Percentiles rank a stretch among this genome's conserved stretches.
phyloP scores from a whole-genome alignment of 2,329 filamentous ascomycete species.

The Aspergillus calidoustus region DNA sequence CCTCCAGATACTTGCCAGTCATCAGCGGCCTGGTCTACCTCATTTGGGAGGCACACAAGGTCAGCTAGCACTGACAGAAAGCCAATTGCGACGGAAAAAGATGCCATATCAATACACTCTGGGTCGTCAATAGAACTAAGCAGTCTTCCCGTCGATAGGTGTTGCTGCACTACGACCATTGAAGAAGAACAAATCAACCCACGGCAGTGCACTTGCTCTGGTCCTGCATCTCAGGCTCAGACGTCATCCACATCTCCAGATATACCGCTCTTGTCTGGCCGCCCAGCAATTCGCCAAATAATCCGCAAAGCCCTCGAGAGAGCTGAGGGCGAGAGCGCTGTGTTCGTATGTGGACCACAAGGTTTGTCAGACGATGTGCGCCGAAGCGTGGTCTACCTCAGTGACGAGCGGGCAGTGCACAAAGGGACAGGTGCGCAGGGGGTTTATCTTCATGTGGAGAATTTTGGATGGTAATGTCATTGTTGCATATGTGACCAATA shows the following conservation, averaged over 20 bases:
- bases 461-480: constrained; percentile 52
- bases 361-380: constrained; percentile 61
- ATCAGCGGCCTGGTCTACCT: background rate
- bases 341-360: constrained; percentile 65
- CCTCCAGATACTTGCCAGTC: constrained; percentile 26
- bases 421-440: constrained; percentile 70
- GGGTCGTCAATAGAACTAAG: constrained; percentile 18
- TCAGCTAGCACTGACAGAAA: background rate
- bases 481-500: background rate
- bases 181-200: constrained; percentile 48
- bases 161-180: constrained; percentile 55
- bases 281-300: constrained; percentile 57
- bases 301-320: constrained; percentile 61
- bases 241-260: background rate
- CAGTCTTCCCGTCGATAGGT: constrained; percentile 40
- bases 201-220: constrained; percentile 44
- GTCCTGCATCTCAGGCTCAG: constrained; percentile 22
- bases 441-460: constrained; percentile 64
- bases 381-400: constrained; percentile 58
- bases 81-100: constrained; percentile 19
- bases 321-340: constrained; percentile 64
- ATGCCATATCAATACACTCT: constrained; percentile 32
- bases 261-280: constrained; percentile 50
- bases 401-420: constrained; percentile 69
- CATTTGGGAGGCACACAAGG: background rate